Percentiles rank a stretch among this genome's conserved stretches.
phyloP scores from a whole-genome alignment of 305 asterid species.

The Fraxinus angustifolia region DNA sequence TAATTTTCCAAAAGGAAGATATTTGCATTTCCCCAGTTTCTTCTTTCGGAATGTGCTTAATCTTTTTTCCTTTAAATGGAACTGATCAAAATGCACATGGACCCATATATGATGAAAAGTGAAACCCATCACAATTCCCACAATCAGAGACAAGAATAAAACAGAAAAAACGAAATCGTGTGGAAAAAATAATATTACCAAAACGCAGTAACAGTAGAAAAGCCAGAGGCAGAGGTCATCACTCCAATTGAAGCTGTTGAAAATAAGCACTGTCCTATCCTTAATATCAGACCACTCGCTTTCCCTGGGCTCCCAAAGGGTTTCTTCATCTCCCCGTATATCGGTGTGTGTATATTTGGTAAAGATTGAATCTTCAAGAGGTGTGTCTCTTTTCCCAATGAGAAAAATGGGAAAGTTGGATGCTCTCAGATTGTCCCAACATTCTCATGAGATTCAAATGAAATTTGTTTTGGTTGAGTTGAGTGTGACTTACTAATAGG shows the following conservation, averaged over 20 bases:
- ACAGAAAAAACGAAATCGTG: neutral
- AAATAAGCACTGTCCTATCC: conserved; percentile 68
- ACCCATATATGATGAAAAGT: neutral
- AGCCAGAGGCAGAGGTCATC: conserved; percentile 84
- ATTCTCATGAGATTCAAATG: conserved; percentile 15
- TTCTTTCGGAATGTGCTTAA: neutral
- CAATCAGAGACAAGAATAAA: neutral
- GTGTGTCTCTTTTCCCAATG: conserved; percentile 23
- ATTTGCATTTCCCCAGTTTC: neutral
- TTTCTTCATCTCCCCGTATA: conserved; percentile 52
- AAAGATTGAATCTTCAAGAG: conserved; percentile 26
- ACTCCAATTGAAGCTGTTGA: conserved; percentile 72
- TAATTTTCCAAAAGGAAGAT: neutral
- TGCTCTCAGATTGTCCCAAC: conserved; percentile 26
- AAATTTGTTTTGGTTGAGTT: too few species aligned
- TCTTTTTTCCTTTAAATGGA: neutral
- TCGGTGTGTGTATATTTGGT: conserved; percentile 5
- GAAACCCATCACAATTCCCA: neutral
- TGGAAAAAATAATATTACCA: conserved; percentile 40
- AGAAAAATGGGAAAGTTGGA: conserved; percentile 17
- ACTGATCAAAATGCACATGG: neutral
- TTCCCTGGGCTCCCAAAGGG: conserved; percentile 86
- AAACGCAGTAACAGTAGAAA: conserved; percentile 71
- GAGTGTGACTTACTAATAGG: too few species aligned
- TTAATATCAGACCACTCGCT: conserved; percentile 70